These are phyloP conservation scores for Achlya hypogyna DNA, from an alignment of 352 stramenopile species.

Conservation along the genomic window DNA sequence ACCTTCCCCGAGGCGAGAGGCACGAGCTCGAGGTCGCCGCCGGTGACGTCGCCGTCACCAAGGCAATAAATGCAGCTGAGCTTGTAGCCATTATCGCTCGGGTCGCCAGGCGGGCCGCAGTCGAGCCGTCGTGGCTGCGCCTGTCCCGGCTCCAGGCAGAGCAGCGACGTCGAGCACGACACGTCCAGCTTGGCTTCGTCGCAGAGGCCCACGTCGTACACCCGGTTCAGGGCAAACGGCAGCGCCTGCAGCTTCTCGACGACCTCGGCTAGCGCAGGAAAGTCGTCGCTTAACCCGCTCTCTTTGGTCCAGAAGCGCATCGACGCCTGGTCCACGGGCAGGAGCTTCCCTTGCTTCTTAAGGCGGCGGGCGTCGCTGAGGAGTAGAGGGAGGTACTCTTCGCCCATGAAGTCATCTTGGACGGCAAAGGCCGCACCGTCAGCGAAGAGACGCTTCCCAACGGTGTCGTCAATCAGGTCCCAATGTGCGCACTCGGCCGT, in stretches of 20 bases:
- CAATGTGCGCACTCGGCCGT: conserved; percentile 44
- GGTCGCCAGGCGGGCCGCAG: conserved; percentile 38
- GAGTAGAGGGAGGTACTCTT: conserved; percentile 62
- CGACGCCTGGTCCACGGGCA: conserved; percentile 26
- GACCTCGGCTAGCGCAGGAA: conserved; percentile 61
- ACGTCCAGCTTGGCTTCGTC: conserved; percentile 37
- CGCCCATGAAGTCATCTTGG: conserved; percentile 68
- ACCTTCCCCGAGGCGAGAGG: conserved; percentile 27
- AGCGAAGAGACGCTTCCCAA: conserved; percentile 7
- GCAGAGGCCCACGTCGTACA: conserved; percentile 41
- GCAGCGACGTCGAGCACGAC: conserved; percentile 42
- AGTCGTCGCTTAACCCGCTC: conserved; percentile 35
- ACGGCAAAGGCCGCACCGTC: conserved; percentile 31
- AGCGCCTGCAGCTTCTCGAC: conserved; percentile 65
- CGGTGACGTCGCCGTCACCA: conserved; percentile 12
- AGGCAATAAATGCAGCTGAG: conserved; percentile 70
- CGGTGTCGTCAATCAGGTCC: conserved; percentile 49
- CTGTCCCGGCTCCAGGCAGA: conserved; percentile 36
- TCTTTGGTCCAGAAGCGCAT: conserved; percentile 48
- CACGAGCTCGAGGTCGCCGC: conserved; percentile 26
- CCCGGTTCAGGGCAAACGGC: conserved; percentile 77
- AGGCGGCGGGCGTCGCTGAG: conserved; percentile 58
- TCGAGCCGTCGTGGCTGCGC: conserved; percentile 51
- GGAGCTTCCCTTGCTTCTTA: conserved; percentile 31
- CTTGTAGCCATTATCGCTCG: conserved; percentile 68